phyloP scores from a whole-genome alignment of 1,284 basidiomycete genomes.

The Rhizoctonia solani region DNA sequence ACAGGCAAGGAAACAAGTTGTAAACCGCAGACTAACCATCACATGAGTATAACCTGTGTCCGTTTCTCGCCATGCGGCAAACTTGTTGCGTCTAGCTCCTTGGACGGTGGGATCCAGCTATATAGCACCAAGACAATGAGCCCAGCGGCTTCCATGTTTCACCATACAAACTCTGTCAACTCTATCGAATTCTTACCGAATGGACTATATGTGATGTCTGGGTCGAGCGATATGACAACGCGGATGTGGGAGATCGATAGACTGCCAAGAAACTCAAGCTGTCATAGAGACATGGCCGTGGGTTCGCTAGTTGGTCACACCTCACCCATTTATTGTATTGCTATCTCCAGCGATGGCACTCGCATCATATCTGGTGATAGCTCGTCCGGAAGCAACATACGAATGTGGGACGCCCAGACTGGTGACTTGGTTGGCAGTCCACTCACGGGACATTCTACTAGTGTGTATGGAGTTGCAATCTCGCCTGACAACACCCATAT shows the following conservation, averaged over 20 bases:
- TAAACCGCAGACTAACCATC: background rate
- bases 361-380: conserved; percentile 12
- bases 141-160: background rate
- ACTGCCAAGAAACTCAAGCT: no score
- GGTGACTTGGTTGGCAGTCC: background rate
- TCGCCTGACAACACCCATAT: background rate
- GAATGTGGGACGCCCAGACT: conserved; percentile 5
- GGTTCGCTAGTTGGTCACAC: conserved; percentile 10
- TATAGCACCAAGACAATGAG: conserved; percentile 7
- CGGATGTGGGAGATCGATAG: conserved; percentile 17
- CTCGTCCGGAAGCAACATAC: background rate
- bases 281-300: background rate
- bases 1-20: conserved; percentile 6
- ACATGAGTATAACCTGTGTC: conserved; percentile 41
- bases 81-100: conserved; percentile 23
- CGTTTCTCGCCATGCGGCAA: conserved; percentile 49
- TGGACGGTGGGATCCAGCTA: conserved; percentile 18
- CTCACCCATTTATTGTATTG: background rate
- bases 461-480: background rate
- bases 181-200: conserved; percentile 24
- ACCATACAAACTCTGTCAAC: conserved; percentile 2
- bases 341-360: conserved; percentile 7
- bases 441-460: background rate
- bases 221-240: conserved; percentile 11
- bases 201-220: conserved; percentile 12